Evolutionary conservation across 1,284 basidiomycete species (phyloP).

Genomic region (Cryptococcus depauperatus): DNA sequence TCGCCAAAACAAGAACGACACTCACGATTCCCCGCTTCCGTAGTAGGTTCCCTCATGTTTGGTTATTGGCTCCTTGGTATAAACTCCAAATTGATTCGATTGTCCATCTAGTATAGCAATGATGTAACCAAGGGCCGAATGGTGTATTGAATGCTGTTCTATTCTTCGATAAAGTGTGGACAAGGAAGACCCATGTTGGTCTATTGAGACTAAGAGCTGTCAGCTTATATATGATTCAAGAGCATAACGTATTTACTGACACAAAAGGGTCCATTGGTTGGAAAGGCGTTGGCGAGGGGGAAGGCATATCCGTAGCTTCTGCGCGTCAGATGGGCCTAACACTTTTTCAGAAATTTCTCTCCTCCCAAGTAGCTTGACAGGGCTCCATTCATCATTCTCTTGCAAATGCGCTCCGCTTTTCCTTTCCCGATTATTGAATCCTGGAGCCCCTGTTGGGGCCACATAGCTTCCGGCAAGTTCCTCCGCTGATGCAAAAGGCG

Average conservation of each 20-base stretch:
- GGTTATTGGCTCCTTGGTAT: slow-evolving; percentile 64
- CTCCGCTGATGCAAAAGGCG: slow-evolving; percentile 33
- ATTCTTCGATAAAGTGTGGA: slow-evolving; percentile 73
- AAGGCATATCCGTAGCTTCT: slow-evolving; percentile 61
- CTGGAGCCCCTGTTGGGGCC: slow-evolving; percentile 68
- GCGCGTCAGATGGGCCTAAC: slow-evolving; percentile 52
- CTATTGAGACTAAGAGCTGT: slow-evolving; percentile 55
- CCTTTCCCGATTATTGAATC: no score
- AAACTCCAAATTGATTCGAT: slow-evolving; percentile 66
- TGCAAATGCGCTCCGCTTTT: no score
- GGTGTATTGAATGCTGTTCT: slow-evolving; percentile 34
- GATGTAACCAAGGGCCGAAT: slow-evolving; percentile 49
- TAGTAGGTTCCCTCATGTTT: slow-evolving; percentile 59
- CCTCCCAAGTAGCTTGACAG: no score
- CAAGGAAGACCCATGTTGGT: slow-evolving; percentile 90
- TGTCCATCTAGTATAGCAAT: slow-evolving; percentile 56
- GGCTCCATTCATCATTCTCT: no score
- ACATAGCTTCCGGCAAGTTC: slow-evolving; percentile 46
- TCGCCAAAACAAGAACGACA: no score
- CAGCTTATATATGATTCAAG: not conserved
- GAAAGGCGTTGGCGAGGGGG: slow-evolving; percentile 74
- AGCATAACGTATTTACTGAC: slow-evolving; percentile 40
- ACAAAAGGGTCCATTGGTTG: slow-evolving; percentile 74
- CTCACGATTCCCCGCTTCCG: slow-evolving; percentile 76
- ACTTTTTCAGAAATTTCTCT: slow-evolving; percentile 54